phyloP scores from a whole-genome alignment of 2,329 filamentous ascomycete genomes.

The Hawksworthiomyces lignivorus region DNA sequence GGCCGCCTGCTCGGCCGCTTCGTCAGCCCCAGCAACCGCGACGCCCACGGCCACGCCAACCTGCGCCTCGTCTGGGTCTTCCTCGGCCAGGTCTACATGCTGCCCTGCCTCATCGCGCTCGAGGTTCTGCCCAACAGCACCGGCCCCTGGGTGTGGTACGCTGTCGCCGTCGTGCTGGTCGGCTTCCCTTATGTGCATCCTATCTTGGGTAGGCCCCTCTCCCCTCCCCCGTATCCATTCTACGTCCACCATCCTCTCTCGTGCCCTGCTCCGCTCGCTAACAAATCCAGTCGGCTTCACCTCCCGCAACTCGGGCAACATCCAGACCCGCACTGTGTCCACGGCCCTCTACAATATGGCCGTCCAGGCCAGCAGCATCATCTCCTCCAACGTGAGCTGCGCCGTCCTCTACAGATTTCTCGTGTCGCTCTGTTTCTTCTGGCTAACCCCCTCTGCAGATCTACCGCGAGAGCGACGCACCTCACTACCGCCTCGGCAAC shows the following conservation, averaged over 20 bases:
- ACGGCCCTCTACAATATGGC: constrained; percentile 54
- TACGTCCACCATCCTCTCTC: constrained; percentile 19
- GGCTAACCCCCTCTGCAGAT: constrained; percentile 13
- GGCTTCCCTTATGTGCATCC: constrained; percentile 39
- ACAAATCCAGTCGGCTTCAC: constrained; percentile 44
- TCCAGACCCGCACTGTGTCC: constrained; percentile 54
- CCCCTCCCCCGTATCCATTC: not conserved
- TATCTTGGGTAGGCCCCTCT: constrained; percentile 21
- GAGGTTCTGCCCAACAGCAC: constrained; percentile 26
- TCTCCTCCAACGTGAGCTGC: constrained; percentile 29
- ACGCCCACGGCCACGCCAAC: constrained; percentile 22
- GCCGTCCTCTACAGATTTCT: no score
- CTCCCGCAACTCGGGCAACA: constrained; percentile 53
- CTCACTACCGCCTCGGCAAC: constrained; percentile 36
- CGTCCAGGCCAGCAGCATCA: constrained; percentile 36
- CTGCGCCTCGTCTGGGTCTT: constrained; percentile 33
- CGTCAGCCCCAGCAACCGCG: no score
- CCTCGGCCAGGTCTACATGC: constrained; percentile 41
- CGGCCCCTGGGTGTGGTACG: constrained; percentile 38
- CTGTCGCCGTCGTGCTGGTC: constrained; percentile 34
- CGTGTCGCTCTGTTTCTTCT: not conserved
- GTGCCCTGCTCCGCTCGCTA: no score
- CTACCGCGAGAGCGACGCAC: constrained; percentile 34
- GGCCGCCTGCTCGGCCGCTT: no score
- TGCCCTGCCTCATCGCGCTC: constrained; percentile 42